A percentile compares a stretch with the other conserved stretches of the same genome.
Conservation (phyloP, 768 basidiomycete genomes). For the Asterophora parasitica region DNA sequence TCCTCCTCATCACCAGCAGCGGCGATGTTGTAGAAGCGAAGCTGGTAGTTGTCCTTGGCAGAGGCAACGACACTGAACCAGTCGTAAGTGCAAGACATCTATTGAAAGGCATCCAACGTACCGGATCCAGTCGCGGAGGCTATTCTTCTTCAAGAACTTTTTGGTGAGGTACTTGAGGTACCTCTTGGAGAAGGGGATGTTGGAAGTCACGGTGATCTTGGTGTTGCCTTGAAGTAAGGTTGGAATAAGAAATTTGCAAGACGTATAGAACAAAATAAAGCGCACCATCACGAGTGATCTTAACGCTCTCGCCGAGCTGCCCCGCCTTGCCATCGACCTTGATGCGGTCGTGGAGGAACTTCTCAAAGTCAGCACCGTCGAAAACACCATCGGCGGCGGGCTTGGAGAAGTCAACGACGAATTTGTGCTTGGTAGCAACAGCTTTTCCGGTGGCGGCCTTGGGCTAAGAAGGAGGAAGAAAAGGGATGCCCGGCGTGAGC, state of each 20-base stretch:
- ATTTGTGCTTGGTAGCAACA: constrained; percentile 63
- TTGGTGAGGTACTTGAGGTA: constrained; percentile 99
- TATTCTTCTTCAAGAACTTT: constrained; percentile 99
- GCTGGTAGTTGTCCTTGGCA: constrained; percentile 88
- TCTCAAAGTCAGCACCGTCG: constrained; percentile 63
- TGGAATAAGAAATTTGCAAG: background rate
- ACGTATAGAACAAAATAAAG: constrained; percentile 8
- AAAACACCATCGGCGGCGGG: constrained; percentile 59
- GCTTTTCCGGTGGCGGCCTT: constrained; percentile 53
- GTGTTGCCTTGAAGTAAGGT: constrained; percentile 50
- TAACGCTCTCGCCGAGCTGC: constrained; percentile 85
- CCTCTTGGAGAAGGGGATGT: constrained; percentile 90
- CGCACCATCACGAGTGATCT: constrained; percentile 82
- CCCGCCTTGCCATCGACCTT: constrained; percentile 92
- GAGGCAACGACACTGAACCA: constrained; percentile 78
- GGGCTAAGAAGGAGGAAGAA: constrained; percentile 39
- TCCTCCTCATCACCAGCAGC: constrained; percentile 27
- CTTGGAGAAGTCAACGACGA: constrained; percentile 80
- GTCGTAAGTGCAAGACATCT: constrained; percentile 4
- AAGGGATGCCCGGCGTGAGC: constrained; percentile 50
- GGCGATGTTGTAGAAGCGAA: constrained; percentile 92
- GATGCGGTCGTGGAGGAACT: constrained; percentile 90
- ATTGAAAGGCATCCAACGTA: constrained; percentile 22
- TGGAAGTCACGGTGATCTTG: constrained; percentile 82
- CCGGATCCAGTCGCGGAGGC: constrained; percentile 95